A percentile compares a stretch with the other conserved stretches of the same genome.
These are phyloP conservation scores for Starmerella potacharoeniae DNA, from an alignment of 805 yeast genomes.

Conservation along the genomic window DNA sequence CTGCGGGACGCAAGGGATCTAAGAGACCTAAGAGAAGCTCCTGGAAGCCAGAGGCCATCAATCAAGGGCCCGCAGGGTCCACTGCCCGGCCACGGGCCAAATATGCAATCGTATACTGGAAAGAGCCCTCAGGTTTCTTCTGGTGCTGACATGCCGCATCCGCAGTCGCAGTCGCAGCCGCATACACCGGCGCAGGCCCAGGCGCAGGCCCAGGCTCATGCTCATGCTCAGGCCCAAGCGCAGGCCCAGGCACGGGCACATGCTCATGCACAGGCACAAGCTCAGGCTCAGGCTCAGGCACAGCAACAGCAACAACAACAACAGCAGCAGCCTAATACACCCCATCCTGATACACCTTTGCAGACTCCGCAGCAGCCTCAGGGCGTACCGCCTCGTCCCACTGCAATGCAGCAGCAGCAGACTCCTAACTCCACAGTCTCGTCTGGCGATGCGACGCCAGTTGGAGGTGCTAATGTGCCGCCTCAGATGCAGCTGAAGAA, in stretches of 20 bases:
- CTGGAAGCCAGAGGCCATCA: neutral
- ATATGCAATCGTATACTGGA: neutral
- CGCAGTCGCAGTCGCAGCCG: neutral
- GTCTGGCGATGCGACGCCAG: neutral
- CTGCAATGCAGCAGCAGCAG: neutral
- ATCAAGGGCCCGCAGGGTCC: neutral
- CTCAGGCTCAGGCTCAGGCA: too few species aligned
- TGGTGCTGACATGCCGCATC: conserved; percentile 1
- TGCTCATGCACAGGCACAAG: too few species aligned
- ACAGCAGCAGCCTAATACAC: neutral
- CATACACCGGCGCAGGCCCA: neutral
- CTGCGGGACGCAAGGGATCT: too few species aligned
- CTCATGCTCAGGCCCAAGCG: too few species aligned
- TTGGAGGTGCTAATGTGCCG: neutral
- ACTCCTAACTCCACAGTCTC: neutral
- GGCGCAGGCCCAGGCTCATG: neutral
- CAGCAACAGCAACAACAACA: too few species aligned
- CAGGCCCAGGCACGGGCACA: too few species aligned
- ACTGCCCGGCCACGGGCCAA: neutral
- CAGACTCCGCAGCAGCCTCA: neutral
- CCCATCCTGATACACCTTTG: neutral
- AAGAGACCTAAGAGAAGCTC: neutral
- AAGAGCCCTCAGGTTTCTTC: neutral
- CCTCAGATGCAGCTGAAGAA: conserved; percentile 3
- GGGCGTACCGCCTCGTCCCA: neutral